Evolutionary conservation across 768 basidiomycete species (phyloP).

Genomic region (Goffeauzyma gilvescens): DNA sequence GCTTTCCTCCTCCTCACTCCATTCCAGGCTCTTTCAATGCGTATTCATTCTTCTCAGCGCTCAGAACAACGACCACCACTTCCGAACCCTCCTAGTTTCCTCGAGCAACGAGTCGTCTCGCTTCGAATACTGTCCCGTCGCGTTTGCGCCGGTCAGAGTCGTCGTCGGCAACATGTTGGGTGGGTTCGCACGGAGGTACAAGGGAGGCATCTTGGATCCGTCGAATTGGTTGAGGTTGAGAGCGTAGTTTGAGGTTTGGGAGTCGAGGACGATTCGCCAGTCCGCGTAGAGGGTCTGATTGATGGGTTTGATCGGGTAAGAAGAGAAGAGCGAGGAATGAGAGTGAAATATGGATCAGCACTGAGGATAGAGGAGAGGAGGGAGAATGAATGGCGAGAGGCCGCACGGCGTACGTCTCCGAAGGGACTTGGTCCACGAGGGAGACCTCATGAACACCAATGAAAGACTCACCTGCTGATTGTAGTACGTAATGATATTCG

Average conservation of each 20-base stretch:
- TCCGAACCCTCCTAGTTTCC: too few relatives aligned
- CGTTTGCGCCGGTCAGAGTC: slow-evolving; percentile 38
- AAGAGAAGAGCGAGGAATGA: slow-evolving; percentile 31
- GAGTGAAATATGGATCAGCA: slow-evolving; percentile 13
- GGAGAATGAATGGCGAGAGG: background rate
- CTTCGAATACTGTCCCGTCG: too few relatives aligned
- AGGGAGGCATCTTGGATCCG: slow-evolving; percentile 53
- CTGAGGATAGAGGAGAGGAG: slow-evolving; percentile 1
- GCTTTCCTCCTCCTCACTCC: too few relatives aligned
- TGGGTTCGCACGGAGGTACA: slow-evolving; percentile 37
- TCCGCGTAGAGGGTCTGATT: slow-evolving; percentile 26
- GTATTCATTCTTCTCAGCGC: too few relatives aligned
- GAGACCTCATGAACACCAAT: background rate
- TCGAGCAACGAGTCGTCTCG: too few relatives aligned
- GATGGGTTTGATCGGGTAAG: slow-evolving; percentile 1
- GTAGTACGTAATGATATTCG: slow-evolving; percentile 72
- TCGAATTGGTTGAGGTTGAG: slow-evolving; percentile 64
- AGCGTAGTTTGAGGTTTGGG: slow-evolving; percentile 41
- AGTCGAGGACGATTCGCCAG: slow-evolving; percentile 61
- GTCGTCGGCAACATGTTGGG: slow-evolving; percentile 76
- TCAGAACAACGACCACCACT: too few relatives aligned
- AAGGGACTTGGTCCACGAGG: background rate
- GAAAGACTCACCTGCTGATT: slow-evolving; percentile 44
- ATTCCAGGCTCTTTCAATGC: too few relatives aligned
- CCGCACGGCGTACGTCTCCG: background rate